Base-by-base conservation (phyloP, 306 rosid species). In the Cicer pinnatifidum region DNA sequence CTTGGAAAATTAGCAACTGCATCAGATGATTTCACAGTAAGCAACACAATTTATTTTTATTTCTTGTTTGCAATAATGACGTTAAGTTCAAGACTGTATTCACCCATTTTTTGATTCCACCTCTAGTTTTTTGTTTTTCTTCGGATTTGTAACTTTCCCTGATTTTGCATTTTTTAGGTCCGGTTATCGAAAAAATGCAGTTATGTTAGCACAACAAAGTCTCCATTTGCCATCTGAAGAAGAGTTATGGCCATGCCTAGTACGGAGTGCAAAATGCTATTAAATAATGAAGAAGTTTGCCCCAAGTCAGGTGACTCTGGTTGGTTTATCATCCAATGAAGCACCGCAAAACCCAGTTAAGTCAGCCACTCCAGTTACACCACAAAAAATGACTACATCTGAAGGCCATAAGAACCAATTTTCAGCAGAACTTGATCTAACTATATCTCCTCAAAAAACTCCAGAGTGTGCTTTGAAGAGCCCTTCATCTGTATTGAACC, bases 11-110 rank as follows among this genome's bases (percentile, higher is more conserved):
- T 95, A 35, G 97, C 96, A 73, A 91, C 97, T 19, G 63, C 89
- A 44, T 88, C 99, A 10, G 99, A 92, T 82, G 99, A 95, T 89
- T 86, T 74, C 82, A 86, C 99, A 46, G 99, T 94, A 85, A 64
- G 89, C 59, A 52, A 20, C 45, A 28, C 57, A 66, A 17, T 13
- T 5, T 45, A 19, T 11, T 5, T 50, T 6, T 57, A 23, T 23
- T 28, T 15, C 40, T 23, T 11, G 8, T 11, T 57, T 58, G 8
- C 41, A 58, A 59, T 56, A 58, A 59, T 56, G 35, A 12, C 19
- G 1, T 58, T 58, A 13, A 12, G 17, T 12, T 58, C 37, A 56
- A 39, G 39, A 23, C 15, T 57, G 39, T 23, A 57, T 57, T 23
- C 39, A 11, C 40, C 5, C 9, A 23, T 11, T 57, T 58, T 28